Evolutionary conservation across 495 filamentous ascomycete genomes (phyloP), one percentile per base, ranked within the genome.

Genomic region (Bacidia gigantensis): DNA sequence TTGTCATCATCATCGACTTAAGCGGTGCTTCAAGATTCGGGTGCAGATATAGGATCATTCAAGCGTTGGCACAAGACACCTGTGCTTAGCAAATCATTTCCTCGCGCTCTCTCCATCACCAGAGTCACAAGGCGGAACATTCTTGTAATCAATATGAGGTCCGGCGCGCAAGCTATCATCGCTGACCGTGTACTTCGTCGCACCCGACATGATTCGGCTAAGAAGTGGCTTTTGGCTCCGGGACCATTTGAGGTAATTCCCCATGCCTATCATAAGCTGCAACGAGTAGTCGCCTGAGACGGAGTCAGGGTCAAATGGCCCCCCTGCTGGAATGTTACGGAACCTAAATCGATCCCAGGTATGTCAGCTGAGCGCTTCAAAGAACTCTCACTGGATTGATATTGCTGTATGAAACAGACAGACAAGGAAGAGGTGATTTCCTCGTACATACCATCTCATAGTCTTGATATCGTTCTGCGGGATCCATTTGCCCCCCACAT

Each of bases 261-360:
- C n/a, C 21, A 46, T 23, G 18, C 44, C 44, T 18, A 11, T 22
- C 47, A 50, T 50, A n/a, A 50, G 3, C 35, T 39, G 26, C 3
- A 50, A 35, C n/a, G 47, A 50, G n/a, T 21, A 50, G 26, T 50
- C 47, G 10, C 26, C 47, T 35, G 47, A 50, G 11, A 20, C 12
- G 21, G 12, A n/a, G 47, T 20, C 26, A 12, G 47, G 25, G 14
- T 23, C 35, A 20, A 39, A 50, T 14, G 47, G 26, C 3, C 14
- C 17, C n/a, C 47, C 47, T 18, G 47, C 12, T 7, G 29, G 29
- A 35, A 35, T 35, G 29, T 35, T 35, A 14, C 29, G 29, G 29
- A 35, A 35, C 29, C 29, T 35, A 14, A 35, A 14, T 35, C 29
- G 14, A 35, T 14, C 29, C 29, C 7, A 35, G 14, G 29, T 35